Base-by-base conservation (phyloP, 2,329 filamentous ascomycete species). In the Coleophoma eucalyptorum region DNA sequence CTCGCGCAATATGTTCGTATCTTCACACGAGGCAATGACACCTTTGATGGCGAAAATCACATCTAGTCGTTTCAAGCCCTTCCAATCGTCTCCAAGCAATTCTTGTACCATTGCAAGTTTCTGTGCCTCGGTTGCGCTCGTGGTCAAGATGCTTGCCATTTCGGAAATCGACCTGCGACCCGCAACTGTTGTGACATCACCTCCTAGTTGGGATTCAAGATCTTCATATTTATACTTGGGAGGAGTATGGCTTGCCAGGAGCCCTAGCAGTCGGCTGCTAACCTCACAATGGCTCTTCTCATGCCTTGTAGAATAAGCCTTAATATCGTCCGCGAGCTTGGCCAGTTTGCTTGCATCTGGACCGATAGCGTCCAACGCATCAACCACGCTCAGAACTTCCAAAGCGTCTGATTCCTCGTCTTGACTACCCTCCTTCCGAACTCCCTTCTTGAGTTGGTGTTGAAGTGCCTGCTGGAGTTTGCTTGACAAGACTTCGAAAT, bases 21-120 rank as follows among this genome's bases (percentile, higher is more conserved):
- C 62, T 50, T 62, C 56, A 46, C 64, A 60, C 3, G 56, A 53
- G 18, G 46, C 43, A 31, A 67, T 61, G 11, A 64, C 43, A 42
- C 61, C 46, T 50, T 56, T 59, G 0, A 50, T 19, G 15, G 59
- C 57, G 15, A 65, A 46, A 3, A 66, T 33, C 34, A 57, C 61
- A 35, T 66, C 63, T 6, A 64, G 45, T 34, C 50, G 48, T 10
- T 21, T 37, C 16, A 56, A 34, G 1, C 48, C 50, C 13, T 8
- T 21, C 4, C 50, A 21, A 1, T 51, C 50, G 26, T 47, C 49
- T 32, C 50, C 52, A 16, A 67, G 40, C 4, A 63, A 21, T 2
- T 51, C 51, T 15, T 52, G 40, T 5, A 66, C 50, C 3, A 65
- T 35, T 6, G 55, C 44, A 11, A 64, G 46, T 38, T 61, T 65